Evolutionary conservation across 2,329 filamentous ascomycete genomes (phyloP), one percentile per base, ranked within the genome.

Genomic region (Triangularia setosa): DNA sequence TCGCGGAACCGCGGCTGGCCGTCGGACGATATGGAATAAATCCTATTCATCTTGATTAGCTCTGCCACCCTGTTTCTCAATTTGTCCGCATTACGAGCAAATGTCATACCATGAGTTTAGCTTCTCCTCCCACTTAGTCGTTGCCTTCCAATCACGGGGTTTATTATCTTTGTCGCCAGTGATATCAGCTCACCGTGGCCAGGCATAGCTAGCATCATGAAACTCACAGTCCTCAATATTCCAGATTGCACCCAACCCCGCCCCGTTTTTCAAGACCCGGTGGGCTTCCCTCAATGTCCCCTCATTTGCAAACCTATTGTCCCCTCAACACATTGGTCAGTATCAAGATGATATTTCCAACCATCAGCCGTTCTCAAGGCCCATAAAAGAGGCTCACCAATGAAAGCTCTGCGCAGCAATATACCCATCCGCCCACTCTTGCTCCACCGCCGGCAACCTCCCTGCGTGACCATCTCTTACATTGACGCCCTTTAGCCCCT

Each of bases 211-310:
- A 30, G 25, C n/a, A 18, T 24, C 6, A 30, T n/a, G 16, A 9
- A 33, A 40, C 33, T 58, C 62, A 77, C 88, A 91, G 68, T 90
- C 87, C 73, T 91, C 89, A 65, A 88, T 79, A 70, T 91, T 92
- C 90, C 90, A 92, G 61, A 92, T 87, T 73, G 90, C 75, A 14
- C 86, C 89, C 27, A 92, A 79, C 27, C 80, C 79, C 6, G 83
- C 84, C 6, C 82, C 82, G 0, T 86, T 86, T 70, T 83, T 83
- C 57, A 92, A 76, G 0, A 90, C 82, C 56, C 89, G 83, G 69
- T 86, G 82, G n/a, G 92, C 88, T 70, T 91, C 88, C 55, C 79
- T 75, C 27, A 93, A 76, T 0, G 88, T 79, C 35, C 84, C 81
- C 52, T 82, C 76, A 61, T 83, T 90, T 44, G 89, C 86, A 76